Evolutionary conservation across 2,329 filamentous ascomycete genomes (phyloP).

Genomic region (Alternaria rosae): DNA sequence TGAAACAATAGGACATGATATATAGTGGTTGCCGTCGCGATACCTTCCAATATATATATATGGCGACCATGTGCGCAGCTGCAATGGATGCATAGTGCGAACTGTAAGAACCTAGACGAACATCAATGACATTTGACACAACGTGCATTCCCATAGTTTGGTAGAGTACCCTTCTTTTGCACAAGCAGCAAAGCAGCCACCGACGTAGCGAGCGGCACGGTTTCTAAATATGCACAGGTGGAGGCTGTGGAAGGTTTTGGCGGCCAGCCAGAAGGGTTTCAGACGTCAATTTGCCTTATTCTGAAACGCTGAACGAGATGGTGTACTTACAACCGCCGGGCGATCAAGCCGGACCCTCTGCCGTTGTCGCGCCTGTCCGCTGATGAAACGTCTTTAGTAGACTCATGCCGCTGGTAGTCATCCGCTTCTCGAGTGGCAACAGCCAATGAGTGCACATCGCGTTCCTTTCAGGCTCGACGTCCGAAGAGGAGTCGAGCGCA

Average conservation of each 20-base stretch:
- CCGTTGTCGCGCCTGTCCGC: constrained; percentile 24
- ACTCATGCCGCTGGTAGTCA: constrained; percentile 1
- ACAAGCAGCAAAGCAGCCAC: constrained; percentile 3
- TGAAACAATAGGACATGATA: constrained; percentile 4
- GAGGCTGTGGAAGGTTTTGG: constrained; percentile 26
- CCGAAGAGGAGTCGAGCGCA: constrained; percentile 16
- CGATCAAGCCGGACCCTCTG: constrained; percentile 9
- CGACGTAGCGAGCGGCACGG: constrained; percentile 4
- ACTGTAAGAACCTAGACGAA: background rate
- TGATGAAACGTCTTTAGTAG: constrained; percentile 22
- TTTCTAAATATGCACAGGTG: constrained; percentile 14
- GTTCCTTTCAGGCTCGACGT: constrained; percentile 17
- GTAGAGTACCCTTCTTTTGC: constrained; percentile 2
- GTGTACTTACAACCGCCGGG: constrained; percentile 20
- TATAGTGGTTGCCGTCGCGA: background rate
- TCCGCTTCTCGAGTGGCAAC: background rate
- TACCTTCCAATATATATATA: background rate
- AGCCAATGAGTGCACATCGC: constrained; percentile 13
- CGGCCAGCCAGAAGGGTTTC: constrained; percentile 40
- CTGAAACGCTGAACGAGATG: constrained; percentile 41
- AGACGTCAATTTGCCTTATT: constrained; percentile 26
- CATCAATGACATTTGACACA: constrained; percentile 6
- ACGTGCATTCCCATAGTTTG: background rate
- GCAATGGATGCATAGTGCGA: background rate
- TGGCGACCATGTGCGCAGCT: background rate